Evolutionary conservation across 805 yeast species (phyloP), one percentile per base, ranked within the genome.

Genomic region (Teunomyces gatunensis): DNA sequence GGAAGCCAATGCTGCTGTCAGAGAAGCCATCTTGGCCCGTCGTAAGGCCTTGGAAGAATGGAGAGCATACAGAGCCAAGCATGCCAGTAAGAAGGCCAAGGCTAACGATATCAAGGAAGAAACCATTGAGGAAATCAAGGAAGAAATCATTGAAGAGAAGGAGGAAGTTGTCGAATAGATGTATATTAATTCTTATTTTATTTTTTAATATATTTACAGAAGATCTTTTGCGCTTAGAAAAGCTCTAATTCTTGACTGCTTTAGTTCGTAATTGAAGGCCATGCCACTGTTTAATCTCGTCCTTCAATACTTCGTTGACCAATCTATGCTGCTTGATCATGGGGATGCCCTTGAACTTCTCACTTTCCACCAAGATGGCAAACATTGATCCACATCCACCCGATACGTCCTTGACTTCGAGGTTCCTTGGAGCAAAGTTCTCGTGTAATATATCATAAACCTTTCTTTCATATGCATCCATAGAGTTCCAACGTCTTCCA

Each of bases 311-410:
- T 46, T 81, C 80, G 66, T 94, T 92, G 12, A 94, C 98, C 55
- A 92, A 65, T 50, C 96, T 78, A 60, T 94, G 99, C 65, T 94
- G 99, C 61, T 90, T 91, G 54, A 94, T 77, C 83, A 89, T 89
- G 1, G 88, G 73, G 39, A 88, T 61, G 0, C 96, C 96, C 56
- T 86, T 81, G 68, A 94, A 94, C 58, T 80, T 71, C 1, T 73
- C 75, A 46, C 94, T 83, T 40, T 83, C 86, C 13, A 94, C 79
- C 49, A 76, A 71, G 44, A 94, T 92, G 42, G 96, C 89, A 69
- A 89, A 94, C 99, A 94, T 94, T 5, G 97, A 90, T 1, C 99
- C 99, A 68, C 99, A 94, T 0, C 99, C 99, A 15, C 75, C 98
- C 23, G 94, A 84, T 6, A 92, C 83, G 62, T 92, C 98, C 53